A percentile compares a stretch with the other conserved stretches of the same genome.
Conservation (phyloP, 2,329 filamentous ascomycete genomes). For the Phialophora expanda region DNA sequence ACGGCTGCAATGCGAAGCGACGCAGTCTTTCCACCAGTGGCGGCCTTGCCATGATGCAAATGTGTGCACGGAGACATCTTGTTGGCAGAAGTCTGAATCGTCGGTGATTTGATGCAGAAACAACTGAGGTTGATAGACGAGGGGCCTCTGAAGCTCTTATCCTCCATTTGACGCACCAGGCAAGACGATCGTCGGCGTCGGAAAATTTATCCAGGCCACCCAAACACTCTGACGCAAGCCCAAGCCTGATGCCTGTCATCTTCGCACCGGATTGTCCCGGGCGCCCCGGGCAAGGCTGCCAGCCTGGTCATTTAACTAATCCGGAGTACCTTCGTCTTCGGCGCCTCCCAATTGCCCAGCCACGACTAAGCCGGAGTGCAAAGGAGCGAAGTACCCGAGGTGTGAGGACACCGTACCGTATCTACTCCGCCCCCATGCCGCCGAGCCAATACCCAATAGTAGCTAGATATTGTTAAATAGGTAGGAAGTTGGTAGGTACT, state of each 20-base stretch:
- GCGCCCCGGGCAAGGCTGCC: constrained; percentile 3
- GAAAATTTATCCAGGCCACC: background rate
- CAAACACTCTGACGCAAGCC: background rate
- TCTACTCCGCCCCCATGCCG: no score
- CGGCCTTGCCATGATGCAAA: background rate
- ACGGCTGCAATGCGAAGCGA: background rate
- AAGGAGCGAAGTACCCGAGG: no score
- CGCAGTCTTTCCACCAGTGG: background rate
- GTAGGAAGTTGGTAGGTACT: no score
- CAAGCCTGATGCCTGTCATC: background rate
- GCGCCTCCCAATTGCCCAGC: no score
- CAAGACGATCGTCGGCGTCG: background rate
- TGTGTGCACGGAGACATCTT: background rate
- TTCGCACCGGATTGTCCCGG: background rate
- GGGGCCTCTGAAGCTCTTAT: background rate
- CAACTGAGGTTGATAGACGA: background rate
- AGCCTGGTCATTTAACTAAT: no score
- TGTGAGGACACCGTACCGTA: no score
- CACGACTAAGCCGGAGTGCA: no score
- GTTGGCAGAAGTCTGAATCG: background rate
- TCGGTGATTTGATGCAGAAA: background rate
- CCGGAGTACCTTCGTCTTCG: no score
- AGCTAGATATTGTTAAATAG: no score
- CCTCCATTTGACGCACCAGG: background rate
- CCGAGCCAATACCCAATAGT: no score